Base-by-base conservation (phyloP, 129 eudicot genomes). In the Gnaphalium uliginosum region DNA sequence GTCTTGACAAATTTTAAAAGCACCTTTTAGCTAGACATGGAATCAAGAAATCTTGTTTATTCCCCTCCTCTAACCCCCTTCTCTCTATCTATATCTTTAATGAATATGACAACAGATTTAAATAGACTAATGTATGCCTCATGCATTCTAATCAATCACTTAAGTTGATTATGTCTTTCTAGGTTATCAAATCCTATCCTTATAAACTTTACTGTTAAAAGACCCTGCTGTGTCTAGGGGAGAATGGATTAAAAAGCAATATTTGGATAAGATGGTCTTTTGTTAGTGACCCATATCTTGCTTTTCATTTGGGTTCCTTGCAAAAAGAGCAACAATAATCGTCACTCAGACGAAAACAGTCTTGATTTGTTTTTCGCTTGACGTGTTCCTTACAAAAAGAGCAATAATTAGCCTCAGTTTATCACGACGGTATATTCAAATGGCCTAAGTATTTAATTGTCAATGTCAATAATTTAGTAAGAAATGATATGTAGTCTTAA, bases 1-100 rank as follows among this genome's bases (percentile, higher is more conserved):
- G 71, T 64, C 62, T 73, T 73, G 69, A 79, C 54, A 72, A 65
- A 73, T 33, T 56, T 60, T 63, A 73, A 64, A 79, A 79, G 78
- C 69, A 73, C 68, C 69, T 79, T 15, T 65, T 37, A n/a, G n/a
- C n/a, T n/a, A 79, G 76, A 64, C 26, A 72, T n/a, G 79, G 74
- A 79, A 79, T 79, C 68, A 53, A 54, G 56, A 65, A 56, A 39
- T 26, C 37, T 66, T 51, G 18, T 72, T 32, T 62, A 71, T 63
- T 53, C 68, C 33, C 32, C 29, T n/a, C 11, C 66, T 61, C 60
- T 32, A 14, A 11, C 25, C 71, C 21, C 24, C 21, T n/a, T 63
- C 59, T 59, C 32, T 22, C 37, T 68, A 5, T 46, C 8, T 37
- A 13, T 30, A 50, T 78, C 68, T 60, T 61, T 60, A 78, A 21